Base-by-base conservation (phyloP, 495 filamentous ascomycete genomes). In the Oleoguttula mirabilis region DNA sequence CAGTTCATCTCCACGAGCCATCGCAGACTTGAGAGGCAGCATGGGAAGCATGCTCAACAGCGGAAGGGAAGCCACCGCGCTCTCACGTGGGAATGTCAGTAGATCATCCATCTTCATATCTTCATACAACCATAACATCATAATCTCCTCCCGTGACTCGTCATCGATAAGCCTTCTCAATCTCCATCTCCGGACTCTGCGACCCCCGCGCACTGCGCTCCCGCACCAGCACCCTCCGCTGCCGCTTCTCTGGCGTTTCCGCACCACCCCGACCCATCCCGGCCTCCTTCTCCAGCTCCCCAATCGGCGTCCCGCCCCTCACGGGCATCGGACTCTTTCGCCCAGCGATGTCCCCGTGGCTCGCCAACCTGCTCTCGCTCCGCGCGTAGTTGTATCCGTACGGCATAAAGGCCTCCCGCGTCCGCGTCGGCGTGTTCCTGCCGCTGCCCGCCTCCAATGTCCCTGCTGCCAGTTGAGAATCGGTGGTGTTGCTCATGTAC, bases 381-480 rank as follows among this genome's bases (percentile, higher is more conserved):
- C 49, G 22, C 27, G 48, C 35, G 22, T 48, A 48, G 1, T 25
- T 25, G 36, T 52, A 52, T 2, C 49, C 49, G 31, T 52, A 48
- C n/a, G 49, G 49, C 49, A 52, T 52, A 25, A 48, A 48, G 10
- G 39, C 43, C 5, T 39, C 39, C 16, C 44, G 32, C 20, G 49
- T 43, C 22, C 36, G 4, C 1, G 39, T 33, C 3, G 44, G 49
- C 14, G n/a, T 34, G 30, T 48, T 27, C 21, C 44, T 23, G 3
- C 44, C 44, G 12, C 27, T 23, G 5, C 35, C 24, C 2, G 17
- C n/a, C 11, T n/a, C 27, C 6, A 21, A 21, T 12, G 15, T 3
- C 16, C 3, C 36, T 4, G 17, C 43, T 20, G 30, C 21, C 32
- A 4, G 14, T 11, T 11, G 32, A 11, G 6, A 10, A 7, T 10